Conservation (phyloP, 1,284 basidiomycete genomes). For the Kalmanozyma brasiliensis region DNA sequence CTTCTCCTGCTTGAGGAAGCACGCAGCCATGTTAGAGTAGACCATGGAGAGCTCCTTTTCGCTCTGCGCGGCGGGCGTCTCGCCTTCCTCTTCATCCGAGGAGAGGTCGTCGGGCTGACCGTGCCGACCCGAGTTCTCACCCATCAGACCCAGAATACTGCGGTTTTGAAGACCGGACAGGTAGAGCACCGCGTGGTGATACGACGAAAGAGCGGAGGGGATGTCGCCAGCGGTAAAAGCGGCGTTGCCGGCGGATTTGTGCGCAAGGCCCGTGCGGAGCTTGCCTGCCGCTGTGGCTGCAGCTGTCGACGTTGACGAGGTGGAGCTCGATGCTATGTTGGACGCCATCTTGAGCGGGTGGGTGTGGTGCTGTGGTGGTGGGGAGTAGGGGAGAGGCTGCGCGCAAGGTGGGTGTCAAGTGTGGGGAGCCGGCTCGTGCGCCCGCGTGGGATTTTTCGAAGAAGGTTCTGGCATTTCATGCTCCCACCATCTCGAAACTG, state of each 20-base stretch:
- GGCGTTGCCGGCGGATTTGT: conserved; percentile 27
- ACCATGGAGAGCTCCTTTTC: conserved; percentile 22
- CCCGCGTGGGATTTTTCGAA: too few relatives aligned
- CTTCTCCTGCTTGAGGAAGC: conserved; percentile 28
- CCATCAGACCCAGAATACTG: conserved; percentile 21
- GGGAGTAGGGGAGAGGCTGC: conserved; percentile 3
- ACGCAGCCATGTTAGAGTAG: conserved; percentile 33
- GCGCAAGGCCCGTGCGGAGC: conserved; percentile 8
- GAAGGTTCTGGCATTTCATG: too few relatives aligned
- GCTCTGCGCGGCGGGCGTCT: not conserved
- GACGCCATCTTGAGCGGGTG: not conserved
- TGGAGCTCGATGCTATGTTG: conserved; percentile 2
- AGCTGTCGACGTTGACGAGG: not conserved
- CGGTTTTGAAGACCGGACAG: conserved; percentile 16
- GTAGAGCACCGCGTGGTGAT: conserved; percentile 31
- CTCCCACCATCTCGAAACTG: too few relatives aligned
- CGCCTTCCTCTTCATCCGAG: conserved; percentile 8
- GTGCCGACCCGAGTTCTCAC: conserved; percentile 16
- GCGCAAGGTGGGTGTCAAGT: too few relatives aligned
- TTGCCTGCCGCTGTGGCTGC: conserved; percentile 8
- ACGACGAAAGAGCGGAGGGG: conserved; percentile 12
- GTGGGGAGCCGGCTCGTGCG: too few relatives aligned
- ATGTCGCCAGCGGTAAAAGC: conserved; percentile 18
- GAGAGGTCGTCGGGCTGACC: conserved; percentile 20
- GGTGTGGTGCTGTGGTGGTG: conserved; percentile 1